Evolutionary conservation across 2,329 filamentous ascomycete species (phyloP).

Genomic region (Ophiobolus disseminans): DNA sequence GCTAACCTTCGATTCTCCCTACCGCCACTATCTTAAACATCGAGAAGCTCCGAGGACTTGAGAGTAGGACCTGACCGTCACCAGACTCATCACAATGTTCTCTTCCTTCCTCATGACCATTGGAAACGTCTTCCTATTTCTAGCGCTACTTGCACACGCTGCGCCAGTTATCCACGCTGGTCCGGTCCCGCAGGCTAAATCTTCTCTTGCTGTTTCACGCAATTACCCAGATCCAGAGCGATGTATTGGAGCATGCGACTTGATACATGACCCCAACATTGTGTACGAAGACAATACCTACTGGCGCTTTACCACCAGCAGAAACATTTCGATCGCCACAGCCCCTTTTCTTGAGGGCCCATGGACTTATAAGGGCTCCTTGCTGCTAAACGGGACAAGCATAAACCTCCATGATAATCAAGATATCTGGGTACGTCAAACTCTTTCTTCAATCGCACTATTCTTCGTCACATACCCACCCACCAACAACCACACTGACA

Average conservation of each 20-base stretch:
- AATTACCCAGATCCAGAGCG: slow-evolving; percentile 36
- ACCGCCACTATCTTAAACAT: no score
- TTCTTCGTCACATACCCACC: no score
- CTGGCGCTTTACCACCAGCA: slow-evolving; percentile 60
- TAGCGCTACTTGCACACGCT: slow-evolving; percentile 9
- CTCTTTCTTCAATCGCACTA: background rate
- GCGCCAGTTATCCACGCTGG: background rate
- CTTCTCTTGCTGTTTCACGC: background rate
- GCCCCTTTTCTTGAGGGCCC: slow-evolving; percentile 54
- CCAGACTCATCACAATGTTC: slow-evolving; percentile 13
- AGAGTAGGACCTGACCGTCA: no score
- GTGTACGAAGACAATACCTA: slow-evolving; percentile 52
- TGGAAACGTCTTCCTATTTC: slow-evolving; percentile 19
- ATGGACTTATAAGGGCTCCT: slow-evolving; percentile 55
- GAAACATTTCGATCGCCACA: slow-evolving; percentile 55
- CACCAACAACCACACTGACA: background rate
- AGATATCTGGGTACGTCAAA: slow-evolving; percentile 55
- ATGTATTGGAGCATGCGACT: slow-evolving; percentile 49
- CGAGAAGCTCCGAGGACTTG: no score
- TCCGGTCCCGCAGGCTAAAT: background rate
- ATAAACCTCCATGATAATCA: slow-evolving; percentile 51
- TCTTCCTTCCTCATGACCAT: slow-evolving; percentile 17
- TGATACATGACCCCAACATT: slow-evolving; percentile 56
- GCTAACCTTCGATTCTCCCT: no score
- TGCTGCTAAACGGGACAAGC: slow-evolving; percentile 52